These are phyloP conservation scores for Dentipellis sp. DNA, from an alignment of 768 basidiomycete genomes.

Conservation along the genomic window DNA sequence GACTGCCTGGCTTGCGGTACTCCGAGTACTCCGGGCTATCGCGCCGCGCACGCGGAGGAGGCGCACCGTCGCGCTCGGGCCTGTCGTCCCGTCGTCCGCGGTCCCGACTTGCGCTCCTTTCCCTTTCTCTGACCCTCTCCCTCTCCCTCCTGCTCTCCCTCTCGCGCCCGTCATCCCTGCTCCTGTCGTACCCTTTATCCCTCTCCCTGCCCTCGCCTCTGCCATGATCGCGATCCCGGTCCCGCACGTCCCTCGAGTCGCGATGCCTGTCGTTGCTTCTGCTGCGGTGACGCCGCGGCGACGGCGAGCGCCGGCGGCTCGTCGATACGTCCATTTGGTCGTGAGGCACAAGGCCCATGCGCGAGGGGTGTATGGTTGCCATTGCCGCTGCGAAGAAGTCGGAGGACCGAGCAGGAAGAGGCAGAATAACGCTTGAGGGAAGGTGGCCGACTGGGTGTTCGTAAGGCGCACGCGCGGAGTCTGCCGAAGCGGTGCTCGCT, in stretches of 20 bases:
- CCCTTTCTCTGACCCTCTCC: constrained; percentile 17
- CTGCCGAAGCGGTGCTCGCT: no score
- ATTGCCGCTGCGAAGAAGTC: neutral
- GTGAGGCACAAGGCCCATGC: constrained; percentile 2
- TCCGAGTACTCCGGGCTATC: constrained; percentile 53
- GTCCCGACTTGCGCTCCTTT: constrained; percentile 15
- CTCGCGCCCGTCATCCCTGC: constrained; percentile 8
- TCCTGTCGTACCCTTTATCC: neutral
- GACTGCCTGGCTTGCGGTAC: constrained; percentile 26
- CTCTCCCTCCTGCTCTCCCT: neutral
- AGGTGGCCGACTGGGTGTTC: no score
- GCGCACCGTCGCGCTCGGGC: constrained; percentile 15
- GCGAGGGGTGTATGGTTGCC: constrained; percentile 4
- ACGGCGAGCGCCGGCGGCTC: constrained; percentile 34
- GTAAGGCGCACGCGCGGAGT: no score
- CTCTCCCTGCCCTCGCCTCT: no score
- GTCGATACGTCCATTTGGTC: constrained; percentile 9
- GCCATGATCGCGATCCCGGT: neutral
- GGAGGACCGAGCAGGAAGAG: no score
- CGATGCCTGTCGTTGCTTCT: neutral
- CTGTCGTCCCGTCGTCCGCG: constrained; percentile 17
- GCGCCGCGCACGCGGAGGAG: constrained; percentile 8
- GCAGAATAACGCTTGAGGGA: no score
- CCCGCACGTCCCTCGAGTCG: neutral
- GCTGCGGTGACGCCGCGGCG: constrained; percentile 24